Base-by-base conservation (phyloP, 495 filamentous ascomycete genomes). In the Pseudomonodictys pantanalensis region DNA sequence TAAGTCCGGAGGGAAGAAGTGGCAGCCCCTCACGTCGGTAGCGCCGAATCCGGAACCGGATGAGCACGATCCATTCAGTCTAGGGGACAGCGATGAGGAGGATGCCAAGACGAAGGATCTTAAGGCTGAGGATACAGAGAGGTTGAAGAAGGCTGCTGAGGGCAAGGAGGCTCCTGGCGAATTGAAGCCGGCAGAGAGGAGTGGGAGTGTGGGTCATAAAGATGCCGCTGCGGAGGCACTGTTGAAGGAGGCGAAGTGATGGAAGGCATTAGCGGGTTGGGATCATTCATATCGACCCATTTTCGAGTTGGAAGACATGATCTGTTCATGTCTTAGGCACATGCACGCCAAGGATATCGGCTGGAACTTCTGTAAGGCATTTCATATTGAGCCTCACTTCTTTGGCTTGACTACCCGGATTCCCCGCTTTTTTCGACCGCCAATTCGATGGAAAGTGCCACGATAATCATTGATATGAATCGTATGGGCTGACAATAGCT, bases 31-130 rank as follows among this genome's bases (percentile, higher is more conserved):
- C 50, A 88, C 90, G 28, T 83, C 86, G 0, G 83, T 96, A 5
- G 91, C 95, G 42, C 93, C 95, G 4, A 87, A 83, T 49, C 93
- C 95, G 29, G 73, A 68, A 47, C 85, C 92, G 42, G 84, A 82
- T 9, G 92, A 98, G 60, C 89, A 95, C 65, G 93, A 98, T 68
- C 93, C 93, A 0, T 98, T 98, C 73, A 95, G 90, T 65, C 81
- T 98, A 9, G 93, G 93, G 1, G 93, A 98, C 67, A 96, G 91
- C 65, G 93, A 97, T 47, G 95, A 97, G 73, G 87, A 88, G 60
- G 91, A 91, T n/a, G 71, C 77, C 15, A 90, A 88, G 72, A 68
- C 77, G 32, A 86, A 86, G 64, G 85, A 87, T 49, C 69, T 76
- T 57, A 81, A 83, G 58, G 65, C 78, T 56, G 84, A 88, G 60